Percentiles rank a stretch among this genome's conserved stretches.
These are phyloP conservation scores for Withania somnifera DNA, from an alignment of 305 asterid genomes.

Conservation along the genomic window DNA sequence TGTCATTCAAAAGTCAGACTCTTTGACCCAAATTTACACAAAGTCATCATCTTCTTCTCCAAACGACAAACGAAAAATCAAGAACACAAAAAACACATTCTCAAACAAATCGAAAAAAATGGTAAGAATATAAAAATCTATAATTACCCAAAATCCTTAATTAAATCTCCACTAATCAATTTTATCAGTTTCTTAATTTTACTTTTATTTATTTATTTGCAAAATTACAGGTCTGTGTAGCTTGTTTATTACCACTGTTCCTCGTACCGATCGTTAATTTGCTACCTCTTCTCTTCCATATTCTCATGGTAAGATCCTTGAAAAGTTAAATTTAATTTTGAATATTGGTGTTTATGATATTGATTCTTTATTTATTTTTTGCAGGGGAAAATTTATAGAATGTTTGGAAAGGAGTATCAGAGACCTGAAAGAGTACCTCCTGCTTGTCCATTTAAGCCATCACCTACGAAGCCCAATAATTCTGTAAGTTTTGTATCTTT, in stretches of 20 bases:
- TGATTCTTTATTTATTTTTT: not conserved
- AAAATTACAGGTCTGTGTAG: slow-evolving; percentile 59
- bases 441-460: slow-evolving; percentile 74
- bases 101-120: not conserved
- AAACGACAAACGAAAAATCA: not conserved
- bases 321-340: not conserved
- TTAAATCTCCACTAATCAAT: not conserved
- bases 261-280: slow-evolving; percentile 85
- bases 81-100: not conserved
- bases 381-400: slow-evolving; percentile 63
- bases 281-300: slow-evolving; percentile 68
- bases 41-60: not conserved
- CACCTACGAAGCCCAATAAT: slow-evolving; percentile 32
- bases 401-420: slow-evolving; percentile 80
- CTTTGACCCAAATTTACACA: not conserved
- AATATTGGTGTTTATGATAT: not conserved
- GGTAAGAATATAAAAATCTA: not conserved
- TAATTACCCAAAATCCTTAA: not conserved
- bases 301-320: slow-evolving; percentile 44
- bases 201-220: no score
- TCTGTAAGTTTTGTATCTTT: slow-evolving; percentile 43
- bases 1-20: not conserved
- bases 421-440: slow-evolving; percentile 79
- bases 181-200: not conserved
- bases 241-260: slow-evolving; percentile 79